Evolutionary conservation across 345 rosid genomes (phyloP).

Genomic region (Psidium guajava): DNA sequence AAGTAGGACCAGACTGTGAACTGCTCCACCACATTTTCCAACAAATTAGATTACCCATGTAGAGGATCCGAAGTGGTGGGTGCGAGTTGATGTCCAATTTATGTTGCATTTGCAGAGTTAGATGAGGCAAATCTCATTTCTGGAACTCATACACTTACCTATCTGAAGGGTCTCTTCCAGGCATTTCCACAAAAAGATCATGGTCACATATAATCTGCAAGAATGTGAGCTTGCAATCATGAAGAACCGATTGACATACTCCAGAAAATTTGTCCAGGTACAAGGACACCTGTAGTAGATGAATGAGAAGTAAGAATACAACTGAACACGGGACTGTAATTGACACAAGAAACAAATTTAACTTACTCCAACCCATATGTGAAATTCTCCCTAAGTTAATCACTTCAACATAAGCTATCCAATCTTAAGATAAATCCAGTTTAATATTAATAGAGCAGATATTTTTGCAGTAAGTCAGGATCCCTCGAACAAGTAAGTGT

Average conservation of each 20-base stretch:
- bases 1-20: not conserved
- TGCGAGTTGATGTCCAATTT: not conserved
- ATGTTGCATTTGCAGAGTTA: not conserved
- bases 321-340: not conserved
- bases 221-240: constrained; percentile 95
- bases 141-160: constrained; percentile 29
- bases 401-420: not conserved
- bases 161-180: constrained; percentile 99
- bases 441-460: not conserved
- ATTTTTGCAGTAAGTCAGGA: not conserved
- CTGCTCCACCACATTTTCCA: not conserved
- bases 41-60: not conserved
- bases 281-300: constrained; percentile 73
- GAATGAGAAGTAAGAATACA: not conserved
- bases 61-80: not conserved
- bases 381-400: not conserved
- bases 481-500: not conserved
- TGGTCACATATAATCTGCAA: constrained; percentile 94
- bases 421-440: not conserved
- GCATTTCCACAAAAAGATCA: constrained; percentile 99
- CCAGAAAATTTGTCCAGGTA: constrained; percentile 99
- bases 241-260: constrained; percentile 87
- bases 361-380: not conserved
- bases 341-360: not conserved
- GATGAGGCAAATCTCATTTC: not conserved